These are phyloP conservation scores for Amanita brunnescens DNA, from an alignment of 768 basidiomycete genomes.

Conservation along the genomic window DNA sequence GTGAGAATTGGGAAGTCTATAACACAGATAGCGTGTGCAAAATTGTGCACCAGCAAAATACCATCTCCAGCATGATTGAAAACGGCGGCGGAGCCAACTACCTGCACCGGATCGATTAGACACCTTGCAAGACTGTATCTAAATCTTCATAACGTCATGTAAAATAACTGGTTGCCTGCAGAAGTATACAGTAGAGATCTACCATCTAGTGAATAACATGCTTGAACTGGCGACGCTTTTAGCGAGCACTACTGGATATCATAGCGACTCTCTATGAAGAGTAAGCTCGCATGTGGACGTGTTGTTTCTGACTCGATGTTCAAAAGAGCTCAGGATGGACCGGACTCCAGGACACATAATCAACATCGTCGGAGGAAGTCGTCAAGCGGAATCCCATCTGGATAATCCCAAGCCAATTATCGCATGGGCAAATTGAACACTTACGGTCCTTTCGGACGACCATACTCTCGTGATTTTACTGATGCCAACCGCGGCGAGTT, in stretches of 20 bases:
- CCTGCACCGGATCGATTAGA: slow-evolving; percentile 19
- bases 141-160: slow-evolving; percentile 46
- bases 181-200: slow-evolving; percentile 56
- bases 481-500: slow-evolving; percentile 72
- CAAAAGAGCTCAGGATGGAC: no score
- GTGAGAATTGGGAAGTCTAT: slow-evolving; percentile 58
- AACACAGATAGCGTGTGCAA: slow-evolving; percentile 53
- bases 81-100: slow-evolving; percentile 56
- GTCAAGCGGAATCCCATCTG: no score
- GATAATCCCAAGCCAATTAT: no score
- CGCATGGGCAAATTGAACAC: no score
- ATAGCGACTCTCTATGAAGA: slow-evolving; percentile 52
- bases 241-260: slow-evolving; percentile 50
- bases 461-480: slow-evolving; percentile 67
- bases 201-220: slow-evolving; percentile 67
- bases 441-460: no score
- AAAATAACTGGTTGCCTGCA: slow-evolving; percentile 50
- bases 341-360: no score
- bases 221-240: slow-evolving; percentile 56
- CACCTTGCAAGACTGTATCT: not conserved
- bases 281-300: not conserved
- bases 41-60: slow-evolving; percentile 54
- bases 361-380: no score
- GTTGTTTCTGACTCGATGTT: no score
- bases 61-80: slow-evolving; percentile 74